Percentiles rank a stretch among this genome's conserved stretches.
These are phyloP conservation scores for Syzygium aromaticum DNA, from an alignment of 345 rosid species.

Conservation along the genomic window DNA sequence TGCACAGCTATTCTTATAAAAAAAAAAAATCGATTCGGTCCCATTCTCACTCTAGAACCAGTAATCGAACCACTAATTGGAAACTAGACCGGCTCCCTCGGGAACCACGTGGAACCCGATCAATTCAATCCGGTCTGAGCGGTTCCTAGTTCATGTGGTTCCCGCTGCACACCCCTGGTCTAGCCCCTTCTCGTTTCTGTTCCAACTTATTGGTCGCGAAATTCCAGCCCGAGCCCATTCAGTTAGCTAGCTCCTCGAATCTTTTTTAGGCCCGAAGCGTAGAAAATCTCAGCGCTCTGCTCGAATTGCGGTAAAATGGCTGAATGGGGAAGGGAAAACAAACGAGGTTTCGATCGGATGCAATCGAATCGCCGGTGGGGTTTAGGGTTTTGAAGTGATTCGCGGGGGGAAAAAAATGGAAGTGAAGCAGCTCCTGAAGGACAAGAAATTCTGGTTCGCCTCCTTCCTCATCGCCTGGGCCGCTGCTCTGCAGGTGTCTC, in stretches of 20 bases:
- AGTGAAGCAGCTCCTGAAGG: conserved; percentile 53
- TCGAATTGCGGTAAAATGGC: background rate
- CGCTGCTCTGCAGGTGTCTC: conserved; percentile 76
- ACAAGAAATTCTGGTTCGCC: conserved; percentile 83
- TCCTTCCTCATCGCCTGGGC: conserved; percentile 80
- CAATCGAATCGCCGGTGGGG: background rate
- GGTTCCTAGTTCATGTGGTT: too few relatives aligned
- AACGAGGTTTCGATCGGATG: background rate
- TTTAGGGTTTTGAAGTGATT: conserved; percentile 11
- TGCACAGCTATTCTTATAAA: too few relatives aligned
- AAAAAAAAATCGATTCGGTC: too few relatives aligned
- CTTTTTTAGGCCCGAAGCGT: background rate
- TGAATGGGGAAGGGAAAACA: background rate
- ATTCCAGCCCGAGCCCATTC: background rate
- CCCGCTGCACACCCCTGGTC: too few relatives aligned
- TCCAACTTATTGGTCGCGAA: background rate
- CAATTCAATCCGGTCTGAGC: too few relatives aligned
- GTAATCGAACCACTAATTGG: too few relatives aligned
- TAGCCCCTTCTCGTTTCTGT: accelerated
- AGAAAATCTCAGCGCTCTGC: background rate
- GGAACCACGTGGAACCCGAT: too few relatives aligned
- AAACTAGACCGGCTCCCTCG: too few relatives aligned
- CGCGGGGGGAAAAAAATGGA: background rate
- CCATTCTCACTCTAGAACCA: too few relatives aligned
- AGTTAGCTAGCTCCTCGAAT: background rate